phyloP scores from a whole-genome alignment of 192 early-diverging fungal species.

The Umbelopsis ramanniana region DNA sequence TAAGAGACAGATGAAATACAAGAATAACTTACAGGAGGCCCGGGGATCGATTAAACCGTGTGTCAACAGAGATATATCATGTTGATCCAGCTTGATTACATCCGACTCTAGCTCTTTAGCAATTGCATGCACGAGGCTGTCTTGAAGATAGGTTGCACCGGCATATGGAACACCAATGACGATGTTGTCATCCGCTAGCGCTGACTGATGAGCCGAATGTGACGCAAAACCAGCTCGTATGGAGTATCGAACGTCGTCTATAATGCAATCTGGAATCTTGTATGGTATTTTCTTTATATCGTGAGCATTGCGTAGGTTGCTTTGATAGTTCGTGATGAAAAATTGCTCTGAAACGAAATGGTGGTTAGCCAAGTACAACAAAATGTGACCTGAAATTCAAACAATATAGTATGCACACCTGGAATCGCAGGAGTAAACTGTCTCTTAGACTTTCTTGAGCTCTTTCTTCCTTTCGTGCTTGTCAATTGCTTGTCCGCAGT shows the following conservation, averaged over 20 bases:
- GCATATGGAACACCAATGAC: conserved; percentile 42
- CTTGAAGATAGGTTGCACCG: conserved; percentile 49
- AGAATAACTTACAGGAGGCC: not conserved
- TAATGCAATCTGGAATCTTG: conserved; percentile 12
- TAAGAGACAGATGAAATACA: not conserved
- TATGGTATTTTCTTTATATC: conserved; percentile 17
- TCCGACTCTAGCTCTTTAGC: conserved; percentile 58
- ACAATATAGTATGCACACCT: not conserved
- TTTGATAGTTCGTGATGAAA: conserved; percentile 3
- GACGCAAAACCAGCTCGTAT: conserved; percentile 27
- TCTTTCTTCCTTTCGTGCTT: not conserved
- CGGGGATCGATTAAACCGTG: conserved; percentile 26
- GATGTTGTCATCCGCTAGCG: conserved; percentile 41
- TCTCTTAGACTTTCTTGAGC: not conserved
- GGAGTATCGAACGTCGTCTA: conserved; percentile 45
- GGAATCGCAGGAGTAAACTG: conserved; percentile 1
- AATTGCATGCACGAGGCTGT: conserved; percentile 43
- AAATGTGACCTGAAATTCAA: not conserved
- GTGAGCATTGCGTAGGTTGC: not conserved
- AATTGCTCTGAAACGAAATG: not conserved
- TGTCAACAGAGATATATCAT: conserved; percentile 60
- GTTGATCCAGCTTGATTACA: conserved; percentile 63
- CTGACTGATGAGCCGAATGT: conserved; percentile 16
- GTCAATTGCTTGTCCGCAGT: conserved; percentile 3
- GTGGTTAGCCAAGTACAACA: not conserved